Evolutionary conservation across 805 yeast species (phyloP), one percentile per base, ranked within the genome.

Genomic region (Clavispora fructus): DNA sequence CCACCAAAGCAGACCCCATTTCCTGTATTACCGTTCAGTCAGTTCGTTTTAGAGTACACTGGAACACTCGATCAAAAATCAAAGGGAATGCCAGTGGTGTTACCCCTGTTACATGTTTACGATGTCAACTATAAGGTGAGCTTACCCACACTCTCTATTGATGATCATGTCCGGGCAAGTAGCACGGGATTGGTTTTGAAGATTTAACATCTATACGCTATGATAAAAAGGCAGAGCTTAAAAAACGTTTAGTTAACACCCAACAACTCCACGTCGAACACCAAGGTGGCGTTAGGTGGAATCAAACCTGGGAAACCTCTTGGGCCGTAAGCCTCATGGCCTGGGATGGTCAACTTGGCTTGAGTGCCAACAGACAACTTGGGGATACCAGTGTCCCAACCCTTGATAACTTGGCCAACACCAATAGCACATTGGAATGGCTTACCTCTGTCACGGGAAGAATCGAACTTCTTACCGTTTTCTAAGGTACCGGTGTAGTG

Each of bases 251-350:
- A 77, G 64, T 78, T 78, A 52, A 80, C 77, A 48, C 73, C 74
- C 47, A 79, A 60, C 62, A 87, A 78, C 69, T 87, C 92, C 52
- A 87, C 94, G 57, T 87, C 94, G 58, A 87, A 87, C 60, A 88
- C 74, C 71, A 92, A 80, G 57, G 97, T 91, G 54, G 97, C 95
- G 69, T 88, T 89, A 58, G 97, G 97, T 55, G 98, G 98, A 64
- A 92, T 92, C 64, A 89, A 75, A 58, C 96, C 96, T 58, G 97
- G 97, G 83, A 86, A 89, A 42, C 98, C 98, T 71, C 95, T 83
- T 55, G 79, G 78, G 53, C 97, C 97, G 72, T 92, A 92, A 57
- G 95, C 98, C 73, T 87, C 85, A 60, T 82, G 80, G 55, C 96
- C 95, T 60, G 97, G 95, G 60, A 92, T 89, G 60, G 95, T 89